These are phyloP conservation scores for Cutaneotrichosporon cutaneum DNA, from an alignment of 1,284 basidiomycete species.

Conservation along the genomic window DNA sequence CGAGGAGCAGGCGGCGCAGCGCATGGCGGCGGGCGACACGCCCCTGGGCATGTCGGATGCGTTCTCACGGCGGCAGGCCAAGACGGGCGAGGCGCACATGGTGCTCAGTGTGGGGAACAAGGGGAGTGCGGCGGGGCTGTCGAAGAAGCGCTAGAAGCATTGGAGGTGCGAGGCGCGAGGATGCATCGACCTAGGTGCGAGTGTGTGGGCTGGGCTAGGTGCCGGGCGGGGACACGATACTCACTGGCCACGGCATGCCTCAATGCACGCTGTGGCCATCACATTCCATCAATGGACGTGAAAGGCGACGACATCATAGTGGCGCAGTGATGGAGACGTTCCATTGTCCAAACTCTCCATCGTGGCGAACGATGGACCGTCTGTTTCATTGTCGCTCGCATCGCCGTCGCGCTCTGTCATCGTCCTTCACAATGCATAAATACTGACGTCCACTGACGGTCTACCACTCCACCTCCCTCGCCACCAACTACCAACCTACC, in stretches of 20 bases:
- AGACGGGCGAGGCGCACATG: slow-evolving; percentile 90
- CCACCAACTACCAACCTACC: too few species aligned
- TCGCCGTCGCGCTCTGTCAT: too few species aligned
- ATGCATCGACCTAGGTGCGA: neutral
- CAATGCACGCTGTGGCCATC: too few species aligned
- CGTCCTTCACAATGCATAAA: too few species aligned
- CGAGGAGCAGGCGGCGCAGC: slow-evolving; percentile 84
- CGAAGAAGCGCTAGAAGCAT: slow-evolving; percentile 11
- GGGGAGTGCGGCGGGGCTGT: slow-evolving; percentile 58
- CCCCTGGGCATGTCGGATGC: slow-evolving; percentile 87
- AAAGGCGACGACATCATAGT: neutral
- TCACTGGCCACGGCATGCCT: too few species aligned
- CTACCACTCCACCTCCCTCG: too few species aligned
- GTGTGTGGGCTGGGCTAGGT: neutral
- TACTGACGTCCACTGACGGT: too few species aligned
- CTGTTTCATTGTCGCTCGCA: too few species aligned
- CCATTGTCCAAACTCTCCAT: neutral
- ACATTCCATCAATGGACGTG: neutral
- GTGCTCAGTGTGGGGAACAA: slow-evolving; percentile 88
- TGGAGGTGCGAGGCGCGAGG: neutral
- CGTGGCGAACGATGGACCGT: too few species aligned
- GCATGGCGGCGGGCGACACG: slow-evolving; percentile 89
- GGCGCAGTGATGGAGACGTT: too few species aligned
- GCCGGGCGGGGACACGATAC: neutral
- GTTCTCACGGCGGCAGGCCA: slow-evolving; percentile 85